Percentiles rank a stretch among this genome's conserved stretches.
Evolutionary conservation across 1,284 basidiomycete species (phyloP).

Genomic region (Apiotrichum laibachii): DNA sequence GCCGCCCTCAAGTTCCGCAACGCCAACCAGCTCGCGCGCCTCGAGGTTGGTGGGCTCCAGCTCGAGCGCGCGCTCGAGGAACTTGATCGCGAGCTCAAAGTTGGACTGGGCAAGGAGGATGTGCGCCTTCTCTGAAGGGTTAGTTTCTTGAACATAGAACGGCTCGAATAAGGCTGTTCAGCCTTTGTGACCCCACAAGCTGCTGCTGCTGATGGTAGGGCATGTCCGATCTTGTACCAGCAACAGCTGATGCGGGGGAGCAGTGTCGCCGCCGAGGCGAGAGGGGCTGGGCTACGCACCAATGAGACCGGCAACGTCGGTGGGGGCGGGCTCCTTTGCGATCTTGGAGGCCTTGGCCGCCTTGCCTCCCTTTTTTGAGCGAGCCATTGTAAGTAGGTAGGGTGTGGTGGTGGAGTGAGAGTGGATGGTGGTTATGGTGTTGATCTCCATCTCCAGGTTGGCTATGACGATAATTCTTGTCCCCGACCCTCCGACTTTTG

Average conservation of each 20-base stretch:
- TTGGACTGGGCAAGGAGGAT: conserved; percentile 75
- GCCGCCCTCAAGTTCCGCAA: conserved; percentile 72
- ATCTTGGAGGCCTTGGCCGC: conserved; percentile 9
- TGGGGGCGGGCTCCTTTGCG: conserved; percentile 8
- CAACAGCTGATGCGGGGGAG: too few species aligned
- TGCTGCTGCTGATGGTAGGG: too few species aligned
- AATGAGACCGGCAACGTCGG: conserved; percentile 28
- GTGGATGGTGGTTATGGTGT: background rate
- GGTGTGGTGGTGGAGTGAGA: background rate
- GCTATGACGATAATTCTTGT: background rate
- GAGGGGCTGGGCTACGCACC: too few species aligned
- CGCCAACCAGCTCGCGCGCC: conserved; percentile 75
- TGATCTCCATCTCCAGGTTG: background rate
- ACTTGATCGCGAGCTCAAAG: conserved; percentile 73
- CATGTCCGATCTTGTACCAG: too few species aligned
- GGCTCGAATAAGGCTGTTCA: background rate
- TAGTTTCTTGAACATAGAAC: background rate
- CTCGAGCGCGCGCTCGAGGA: conserved; percentile 67
- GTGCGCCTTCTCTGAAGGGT: conserved; percentile 58
- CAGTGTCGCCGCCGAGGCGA: too few species aligned
- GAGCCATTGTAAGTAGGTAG: conserved; percentile 15
- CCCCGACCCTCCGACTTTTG: too few species aligned
- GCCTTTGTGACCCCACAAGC: too few species aligned
- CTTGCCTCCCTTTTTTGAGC: conserved; percentile 18
- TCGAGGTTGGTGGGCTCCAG: conserved; percentile 65